Base-by-base conservation (phyloP, 306 rosid genomes). In the Malus fusca region DNA sequence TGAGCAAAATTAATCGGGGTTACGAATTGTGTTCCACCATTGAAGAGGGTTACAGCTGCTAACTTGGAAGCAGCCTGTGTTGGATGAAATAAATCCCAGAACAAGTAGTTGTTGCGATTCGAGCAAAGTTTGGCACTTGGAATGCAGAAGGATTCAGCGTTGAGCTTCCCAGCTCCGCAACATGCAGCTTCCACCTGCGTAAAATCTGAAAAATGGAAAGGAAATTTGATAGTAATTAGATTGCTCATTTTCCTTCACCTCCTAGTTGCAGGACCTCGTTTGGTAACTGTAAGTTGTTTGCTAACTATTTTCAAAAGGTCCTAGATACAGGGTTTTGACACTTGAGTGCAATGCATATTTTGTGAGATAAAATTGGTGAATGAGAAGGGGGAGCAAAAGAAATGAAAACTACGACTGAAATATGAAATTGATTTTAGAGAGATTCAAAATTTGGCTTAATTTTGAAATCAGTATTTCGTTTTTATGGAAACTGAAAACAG, bases 1-100 rank as follows among this genome's bases (percentile, higher is more conserved):
- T 63, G 80, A 28, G 73, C 22, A 9, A 82, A 82, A 37, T 74
- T 82, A 19, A 82, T 52, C 3, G 77, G 85, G 58, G 76, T 51
- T 22, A 78, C 85, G 69, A 73, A 74, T 63, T 22, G n/a, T 61
- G 73, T 21, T 18, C 64, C 63, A 28, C 82, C 82, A 11, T 4
- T 0, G 64, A 6, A 77, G 67, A 82, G 73, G 55, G 77, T 74
- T 0, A 28, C 13, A 12, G 79, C 82, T 6, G 82, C 80, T 22
- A 82, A 53, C 22, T 64, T n/a, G 13, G 82, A 74, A 68, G 80
- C 80, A 42, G 77, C 79, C 64, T 69, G 73, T 53, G 80, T 17
- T 51, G 80, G 77, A 53, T 74, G 85, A 25, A 62, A 82, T 28
- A 69, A 62, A 78, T 82, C 82, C 85, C 82, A 82, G 77, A 82